Evolutionary conservation across 805 yeast species (phyloP), one percentile per base, ranked within the genome.

Genomic region (Wickerhamiella bombiphila): DNA sequence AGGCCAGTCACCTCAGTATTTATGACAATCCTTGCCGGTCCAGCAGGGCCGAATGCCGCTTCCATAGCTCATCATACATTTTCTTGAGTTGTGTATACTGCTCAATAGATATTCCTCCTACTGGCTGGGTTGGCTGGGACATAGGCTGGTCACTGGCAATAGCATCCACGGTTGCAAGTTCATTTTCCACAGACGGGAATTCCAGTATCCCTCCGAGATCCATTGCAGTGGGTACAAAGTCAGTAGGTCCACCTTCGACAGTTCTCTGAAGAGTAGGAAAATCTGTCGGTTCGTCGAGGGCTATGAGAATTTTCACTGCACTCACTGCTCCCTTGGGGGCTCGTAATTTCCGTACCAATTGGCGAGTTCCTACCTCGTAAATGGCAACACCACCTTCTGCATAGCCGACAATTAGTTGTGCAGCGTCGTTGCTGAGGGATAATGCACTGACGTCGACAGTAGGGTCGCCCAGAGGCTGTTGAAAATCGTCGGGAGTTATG

Each of bases 381-480:
- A 76, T 65, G 29, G 69, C 68, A 2, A 81, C 71, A 21, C 69
- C 64, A 1, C 96, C 96, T n/a, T 48, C 51, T 0, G 66, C 55
- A 52, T 81, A 93, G 25, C 95, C 96, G 4, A 83, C 70, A 2
- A 79, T 60, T 4, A 86, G 50, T 26, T 62, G 55, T 14, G 86
- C 72, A 3, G 88, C 94, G 53, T 86, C 96, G 51, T 79, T 60
- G 4, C 85, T 73, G 2, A 80, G 56, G 2, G 61, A 63, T 36
- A 85, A 46, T 29, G 70, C 59, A 0, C 81, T 70, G 2, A 80
- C 70, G 2, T 51, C 42, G 4, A 55, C 54, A 6, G 30, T 28
- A 5, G 46, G 58, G 29, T 38, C 41, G 8, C 29, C 32, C 5
- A 34, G 34, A 6, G 29, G 16, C 18, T 33, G 14, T 40, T 40